Conservation (phyloP, 2,329 filamentous ascomycete genomes). For the Chaetomiaceae sp. region DNA sequence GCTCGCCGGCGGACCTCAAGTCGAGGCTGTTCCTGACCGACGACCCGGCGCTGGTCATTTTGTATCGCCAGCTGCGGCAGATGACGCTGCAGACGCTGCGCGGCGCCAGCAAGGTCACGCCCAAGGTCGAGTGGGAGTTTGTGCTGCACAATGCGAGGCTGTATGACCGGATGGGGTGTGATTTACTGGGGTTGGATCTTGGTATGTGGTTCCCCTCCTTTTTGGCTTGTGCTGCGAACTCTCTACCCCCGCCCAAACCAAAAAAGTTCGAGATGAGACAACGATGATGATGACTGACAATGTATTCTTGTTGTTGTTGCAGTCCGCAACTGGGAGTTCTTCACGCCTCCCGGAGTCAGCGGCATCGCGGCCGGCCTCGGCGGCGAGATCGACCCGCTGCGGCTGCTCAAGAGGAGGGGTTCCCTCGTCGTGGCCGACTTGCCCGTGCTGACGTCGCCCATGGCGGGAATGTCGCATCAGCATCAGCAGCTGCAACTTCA, state of each 20-base stretch:
- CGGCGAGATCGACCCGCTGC: conserved; percentile 58
- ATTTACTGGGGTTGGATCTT: conserved; percentile 79
- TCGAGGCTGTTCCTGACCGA: conserved; percentile 81
- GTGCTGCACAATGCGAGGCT: conserved; percentile 78
- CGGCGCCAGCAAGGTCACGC: conserved; percentile 76
- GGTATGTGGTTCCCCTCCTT: conserved; percentile 45
- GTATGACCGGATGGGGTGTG: conserved; percentile 90
- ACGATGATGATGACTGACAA: too few relatives aligned
- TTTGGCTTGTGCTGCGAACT: not conserved
- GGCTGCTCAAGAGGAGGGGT: conserved; percentile 64
- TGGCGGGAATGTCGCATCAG: conserved; percentile 20
- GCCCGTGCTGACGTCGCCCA: conserved; percentile 37
- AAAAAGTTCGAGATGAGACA: conserved; percentile 11
- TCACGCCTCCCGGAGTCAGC: conserved; percentile 40
- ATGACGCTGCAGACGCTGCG: conserved; percentile 77
- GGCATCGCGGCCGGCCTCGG: conserved; percentile 34
- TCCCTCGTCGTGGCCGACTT: conserved; percentile 77
- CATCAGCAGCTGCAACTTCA: conserved; percentile 3
- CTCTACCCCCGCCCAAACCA: too few relatives aligned
- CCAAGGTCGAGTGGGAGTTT: conserved; percentile 80
- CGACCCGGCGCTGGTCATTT: conserved; percentile 79
- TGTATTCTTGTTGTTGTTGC: too few relatives aligned
- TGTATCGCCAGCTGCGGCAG: conserved; percentile 82
- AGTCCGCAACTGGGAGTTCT: conserved; percentile 80
- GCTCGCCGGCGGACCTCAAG: conserved; percentile 63